phyloP scores from a whole-genome alignment of 148 eudicot species.

The Oxyria digyna region DNA sequence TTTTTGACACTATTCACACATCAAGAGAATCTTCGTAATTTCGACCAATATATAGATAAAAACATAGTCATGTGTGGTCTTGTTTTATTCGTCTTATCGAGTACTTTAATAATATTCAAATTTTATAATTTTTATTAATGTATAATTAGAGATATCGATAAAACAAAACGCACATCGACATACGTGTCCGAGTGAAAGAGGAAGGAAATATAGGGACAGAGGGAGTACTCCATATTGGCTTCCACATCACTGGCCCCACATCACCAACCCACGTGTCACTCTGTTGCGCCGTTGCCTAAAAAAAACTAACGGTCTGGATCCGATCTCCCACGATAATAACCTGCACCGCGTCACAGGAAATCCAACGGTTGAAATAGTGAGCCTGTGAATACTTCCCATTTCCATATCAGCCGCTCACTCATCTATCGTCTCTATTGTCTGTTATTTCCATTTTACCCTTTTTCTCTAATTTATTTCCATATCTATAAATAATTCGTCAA shows the following conservation, averaged over 20 bases:
- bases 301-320: not conserved
- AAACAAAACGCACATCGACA: too few species aligned
- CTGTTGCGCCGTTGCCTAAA: not conserved
- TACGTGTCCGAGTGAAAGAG: too few species aligned
- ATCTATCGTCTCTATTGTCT: not conserved
- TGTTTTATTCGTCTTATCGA: too few species aligned
- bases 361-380: not conserved
- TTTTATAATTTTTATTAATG: too few species aligned
- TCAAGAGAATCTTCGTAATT: too few species aligned
- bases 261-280: not conserved
- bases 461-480: not conserved
- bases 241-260: conserved; percentile 1
- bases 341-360: not conserved
- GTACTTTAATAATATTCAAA: too few species aligned
- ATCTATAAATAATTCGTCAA: not conserved
- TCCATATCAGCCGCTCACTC: conserved; percentile 2
- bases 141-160: too few species aligned
- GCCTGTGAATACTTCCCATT: not conserved
- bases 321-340: not conserved
- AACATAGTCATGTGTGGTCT: too few species aligned
- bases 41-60: too few species aligned
- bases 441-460: not conserved
- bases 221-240: not conserved
- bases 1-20: too few species aligned
- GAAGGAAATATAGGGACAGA: too few species aligned